Evolutionary conservation across 495 filamentous ascomycete genomes (phyloP).

Genomic region (Elasticomyces elasticus): DNA sequence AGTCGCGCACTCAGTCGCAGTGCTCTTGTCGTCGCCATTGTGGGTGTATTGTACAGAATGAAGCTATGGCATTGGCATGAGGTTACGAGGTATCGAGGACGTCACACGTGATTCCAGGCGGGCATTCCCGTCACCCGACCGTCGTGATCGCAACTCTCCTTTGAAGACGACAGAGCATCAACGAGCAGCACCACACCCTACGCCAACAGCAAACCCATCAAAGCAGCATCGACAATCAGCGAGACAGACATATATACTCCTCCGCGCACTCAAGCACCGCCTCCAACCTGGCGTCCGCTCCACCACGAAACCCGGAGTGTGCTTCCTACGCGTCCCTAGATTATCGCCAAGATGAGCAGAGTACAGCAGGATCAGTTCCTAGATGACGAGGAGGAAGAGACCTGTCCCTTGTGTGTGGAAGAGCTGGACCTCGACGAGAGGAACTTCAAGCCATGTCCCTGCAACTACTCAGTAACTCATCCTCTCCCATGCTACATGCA

Average conservation of each 20-base stretch:
- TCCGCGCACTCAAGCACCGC: too few species aligned
- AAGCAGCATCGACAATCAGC: background rate
- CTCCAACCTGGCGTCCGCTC: too few species aligned
- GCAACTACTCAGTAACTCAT: constrained; percentile 80
- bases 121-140: too few species aligned
- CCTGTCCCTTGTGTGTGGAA: constrained; percentile 86
- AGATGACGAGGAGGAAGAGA: constrained; percentile 85
- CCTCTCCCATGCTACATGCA: background rate
- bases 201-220: background rate
- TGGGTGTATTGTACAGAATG: background rate
- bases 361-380: constrained; percentile 89
- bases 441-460: constrained; percentile 95
- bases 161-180: too few species aligned
- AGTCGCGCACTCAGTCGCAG: constrained; percentile 7
- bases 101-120: too few species aligned
- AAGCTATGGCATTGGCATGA: background rate
- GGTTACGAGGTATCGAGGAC: too few species aligned
- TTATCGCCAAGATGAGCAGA: constrained; percentile 12
- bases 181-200: too few species aligned
- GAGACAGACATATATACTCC: background rate
- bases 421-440: constrained; percentile 95
- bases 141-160: too few species aligned
- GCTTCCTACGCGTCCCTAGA: constrained; percentile 9
- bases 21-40: constrained; percentile 2
- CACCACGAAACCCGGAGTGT: constrained; percentile 3